These are phyloP conservation scores for Collybia sp. DNA, from an alignment of 768 basidiomycete species.

Conservation along the genomic window DNA sequence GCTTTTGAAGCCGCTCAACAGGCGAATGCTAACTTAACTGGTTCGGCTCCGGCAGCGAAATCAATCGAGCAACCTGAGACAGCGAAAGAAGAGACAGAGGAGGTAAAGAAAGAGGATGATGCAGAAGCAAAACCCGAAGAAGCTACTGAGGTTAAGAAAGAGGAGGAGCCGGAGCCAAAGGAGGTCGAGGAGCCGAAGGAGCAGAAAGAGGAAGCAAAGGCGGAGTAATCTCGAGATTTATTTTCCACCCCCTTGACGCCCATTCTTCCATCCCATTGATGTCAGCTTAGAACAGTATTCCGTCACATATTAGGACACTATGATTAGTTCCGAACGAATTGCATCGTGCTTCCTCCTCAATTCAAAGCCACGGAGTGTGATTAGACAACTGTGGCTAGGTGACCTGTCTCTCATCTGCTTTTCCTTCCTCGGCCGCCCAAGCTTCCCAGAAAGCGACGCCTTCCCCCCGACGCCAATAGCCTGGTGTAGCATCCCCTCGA, in stretches of 20 bases:
- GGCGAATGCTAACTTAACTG: conserved; percentile 47
- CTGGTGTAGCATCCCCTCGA: conserved; percentile 52
- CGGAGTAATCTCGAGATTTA: conserved; percentile 15
- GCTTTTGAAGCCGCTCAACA: conserved; percentile 85
- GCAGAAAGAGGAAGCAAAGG: conserved; percentile 30
- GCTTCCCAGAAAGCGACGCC: conserved; percentile 69
- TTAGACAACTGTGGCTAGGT: background rate
- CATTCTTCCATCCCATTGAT: background rate
- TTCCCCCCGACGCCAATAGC: conserved; percentile 74
- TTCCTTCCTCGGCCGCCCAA: conserved; percentile 66
- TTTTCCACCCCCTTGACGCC: background rate
- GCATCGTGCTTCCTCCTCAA: too few species aligned
- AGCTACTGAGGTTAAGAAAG: conserved; percentile 22
- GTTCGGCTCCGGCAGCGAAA: conserved; percentile 19
- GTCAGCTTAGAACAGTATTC: too few species aligned
- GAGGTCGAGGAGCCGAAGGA: conserved; percentile 16
- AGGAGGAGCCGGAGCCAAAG: conserved; percentile 15
- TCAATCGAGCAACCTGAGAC: conserved; percentile 18
- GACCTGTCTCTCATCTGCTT: background rate
- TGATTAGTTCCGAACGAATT: too few species aligned
- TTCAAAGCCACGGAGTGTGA: too few species aligned
- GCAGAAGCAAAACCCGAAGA: conserved; percentile 21
- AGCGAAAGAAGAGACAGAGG: conserved; percentile 19
- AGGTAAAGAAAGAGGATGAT: conserved; percentile 25
- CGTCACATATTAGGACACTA: too few species aligned